Percentiles rank a stretch among this genome's conserved stretches.
Conservation (phyloP, 345 rosid species). For the Melastoma malabathricum region DNA sequence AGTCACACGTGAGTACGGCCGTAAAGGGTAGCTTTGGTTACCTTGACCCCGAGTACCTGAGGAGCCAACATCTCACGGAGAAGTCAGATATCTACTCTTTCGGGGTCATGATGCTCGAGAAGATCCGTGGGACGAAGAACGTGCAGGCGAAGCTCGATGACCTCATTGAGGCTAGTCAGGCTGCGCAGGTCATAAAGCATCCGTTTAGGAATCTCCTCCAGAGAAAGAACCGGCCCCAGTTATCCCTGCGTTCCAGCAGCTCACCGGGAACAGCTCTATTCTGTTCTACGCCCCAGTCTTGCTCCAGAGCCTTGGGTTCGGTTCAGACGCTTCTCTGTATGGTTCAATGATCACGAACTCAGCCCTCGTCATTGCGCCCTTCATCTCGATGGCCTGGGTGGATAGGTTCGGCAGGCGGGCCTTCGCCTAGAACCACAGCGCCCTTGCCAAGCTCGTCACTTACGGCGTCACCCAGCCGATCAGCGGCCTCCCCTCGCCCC, state of each 20-base stretch:
- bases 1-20: too few relatives aligned
- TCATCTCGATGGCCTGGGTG: slow-evolving; percentile 57
- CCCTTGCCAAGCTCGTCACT: too few relatives aligned
- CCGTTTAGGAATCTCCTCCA: slow-evolving; percentile 58
- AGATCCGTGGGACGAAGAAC: slow-evolving; percentile 50
- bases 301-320: slow-evolving; percentile 77
- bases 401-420: slow-evolving; percentile 64
- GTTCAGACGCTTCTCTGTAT: slow-evolving; percentile 47
- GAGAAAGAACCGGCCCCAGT: slow-evolving; percentile 55
- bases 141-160: slow-evolving; percentile 65
- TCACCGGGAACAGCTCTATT: slow-evolving; percentile 77
- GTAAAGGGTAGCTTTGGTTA: too few relatives aligned
- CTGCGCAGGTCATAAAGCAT: slow-evolving; percentile 46
- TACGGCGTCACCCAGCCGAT: too few relatives aligned
- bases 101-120: too few relatives aligned
- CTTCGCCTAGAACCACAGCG: too few relatives aligned
- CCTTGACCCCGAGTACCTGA: too few relatives aligned
- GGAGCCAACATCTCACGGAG: too few relatives aligned
- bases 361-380: slow-evolving; percentile 40
- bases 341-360: slow-evolving; percentile 47
- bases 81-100: too few relatives aligned
- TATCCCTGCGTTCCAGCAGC: slow-evolving; percentile 77
- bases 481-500: too few relatives aligned
- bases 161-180: slow-evolving; percentile 64
- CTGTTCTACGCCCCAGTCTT: slow-evolving; percentile 80